Base-by-base conservation (phyloP, 306 rosid genomes). In the Lathyrus sativus region DNA sequence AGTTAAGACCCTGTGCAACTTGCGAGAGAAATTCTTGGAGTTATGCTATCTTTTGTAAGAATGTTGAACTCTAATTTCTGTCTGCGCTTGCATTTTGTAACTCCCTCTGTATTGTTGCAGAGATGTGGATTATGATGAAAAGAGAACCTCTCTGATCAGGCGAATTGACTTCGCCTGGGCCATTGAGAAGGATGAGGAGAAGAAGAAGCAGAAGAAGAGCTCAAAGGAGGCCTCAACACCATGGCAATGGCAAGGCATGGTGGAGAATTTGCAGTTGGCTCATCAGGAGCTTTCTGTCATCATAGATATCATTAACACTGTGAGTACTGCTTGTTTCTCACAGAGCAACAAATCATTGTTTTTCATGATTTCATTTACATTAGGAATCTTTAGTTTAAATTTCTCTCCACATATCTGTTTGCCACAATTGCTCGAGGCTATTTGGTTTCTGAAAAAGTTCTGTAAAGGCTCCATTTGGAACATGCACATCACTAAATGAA, bases 141-240 rank as follows among this genome's bases (percentile, higher is more conserved):
- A 84, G 79, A 86, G 97, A 70, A 75, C 82, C 24, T 78, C 91
- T 0, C 74, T 88, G 60, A 90, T 90, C 49, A 86, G 93, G 80
- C 75, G 90, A 77, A 84, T 93, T 26, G 96, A 88, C 70, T 93
- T 93, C 46, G 97, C 97, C 7, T 90, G 96, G 98, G 96, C 95
- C 7, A 53, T 90, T 71, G 98, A 86, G 86, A 86, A 85, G 79
- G 95, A 89, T 22, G 87, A 89, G 9, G 91, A 86, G 19, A 82
- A 60, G 66, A 67, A 84, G 45, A 88, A 85, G 85, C 87, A 86
- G 82, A 86, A 90, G 86, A 89, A 86, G 77, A 80, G 80, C 73
- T 83, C 88, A 14, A 90, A 86, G 78, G 98, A 92, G 83, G 67
- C 83, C 46, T 71, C 91, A 26, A 81, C 91, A 12, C 93, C 88